phyloP scores from a whole-genome alignment of 371 early-diverging fungal genomes.

The Mucor saturninus region DNA sequence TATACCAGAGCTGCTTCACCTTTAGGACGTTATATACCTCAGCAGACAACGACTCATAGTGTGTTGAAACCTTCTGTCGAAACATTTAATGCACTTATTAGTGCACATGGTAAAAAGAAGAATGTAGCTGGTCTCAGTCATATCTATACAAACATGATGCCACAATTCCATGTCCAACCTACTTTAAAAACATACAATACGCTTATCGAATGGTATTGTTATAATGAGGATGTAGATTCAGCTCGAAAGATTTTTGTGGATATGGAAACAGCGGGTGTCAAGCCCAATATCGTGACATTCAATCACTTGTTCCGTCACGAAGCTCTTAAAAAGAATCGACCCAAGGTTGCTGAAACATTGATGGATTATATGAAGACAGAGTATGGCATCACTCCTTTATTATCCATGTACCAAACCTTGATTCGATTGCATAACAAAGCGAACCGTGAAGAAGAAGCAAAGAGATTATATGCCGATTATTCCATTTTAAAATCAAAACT shows the following conservation, averaged over 20 bases:
- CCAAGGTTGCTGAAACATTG: conserved; percentile 40
- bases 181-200: conserved; percentile 36
- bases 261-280: conserved; percentile 40
- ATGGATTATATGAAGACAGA: conserved; percentile 43
- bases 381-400: conserved; percentile 38
- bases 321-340: conserved; percentile 41
- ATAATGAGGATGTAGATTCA: conserved; percentile 32
- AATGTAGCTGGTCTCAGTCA: conserved; percentile 32
- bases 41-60: background rate
- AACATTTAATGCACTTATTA: conserved; percentile 45
- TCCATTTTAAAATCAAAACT: conserved; percentile 10
- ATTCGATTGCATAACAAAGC: conserved; percentile 44
- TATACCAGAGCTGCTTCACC: conserved; percentile 17
- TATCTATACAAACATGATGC: conserved; percentile 47
- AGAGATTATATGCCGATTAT: conserved; percentile 31
- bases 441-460: conserved; percentile 42
- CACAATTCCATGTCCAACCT: conserved; percentile 29
- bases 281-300: conserved; percentile 47
- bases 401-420: conserved; percentile 46
- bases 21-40: conserved; percentile 15
- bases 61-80: conserved; percentile 29
- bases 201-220: conserved; percentile 49
- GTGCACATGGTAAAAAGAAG: conserved; percentile 46
- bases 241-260: conserved; percentile 43
- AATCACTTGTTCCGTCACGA: conserved; percentile 49